Evolutionary conservation across 1,139 yeast genomes (phyloP), one percentile per base, ranked within the genome.

Genomic region (Arxiozyma heterogenica): DNA sequence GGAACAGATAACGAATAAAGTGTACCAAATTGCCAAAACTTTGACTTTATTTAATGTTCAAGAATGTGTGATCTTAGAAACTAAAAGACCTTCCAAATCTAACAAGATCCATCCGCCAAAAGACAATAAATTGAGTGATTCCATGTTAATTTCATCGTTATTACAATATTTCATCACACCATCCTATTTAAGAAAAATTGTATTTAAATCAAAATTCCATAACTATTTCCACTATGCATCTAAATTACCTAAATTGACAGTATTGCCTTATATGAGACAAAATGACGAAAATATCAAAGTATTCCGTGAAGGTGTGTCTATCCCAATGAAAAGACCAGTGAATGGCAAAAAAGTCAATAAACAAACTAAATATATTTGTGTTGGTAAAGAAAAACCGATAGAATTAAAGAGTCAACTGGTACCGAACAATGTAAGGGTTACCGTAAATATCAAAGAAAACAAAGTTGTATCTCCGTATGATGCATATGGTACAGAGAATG

Each of bases 91-190:
- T 27, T 20, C 12, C 11, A 41, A 27, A 50, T 47, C 41, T 23
- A 51, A 34, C 42, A 49, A 49, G 34, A 7, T 45, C 5, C 46
- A 25, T 30, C 44, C 41, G 17, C 34, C 27, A 12, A 49, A 49
- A 22, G 41, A 41, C 18, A 20, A 25, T 17, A 61, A 54, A 58
- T 64, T 53, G 56, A 70, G 57, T 57, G 75, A 79, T 50, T 73
- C 83, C 0, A 70, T 83, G 64, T 64, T 83, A 20, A 75, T 88
- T 49, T 94, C 95, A 0, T 76, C 84, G 1, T 73, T 90, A 52
- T 73, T 90, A 53, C 96, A 89, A 66, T 90, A 75, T 65, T 88
- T 88, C 63, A 81, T 90, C 18, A 90, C 97, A 0, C 97, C 97
- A 1, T 87, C 91, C 51, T 88, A 90, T 64, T 74, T 90, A 44